Conservation (phyloP, 345 rosid genomes). For the Eucalyptus decipiens region DNA sequence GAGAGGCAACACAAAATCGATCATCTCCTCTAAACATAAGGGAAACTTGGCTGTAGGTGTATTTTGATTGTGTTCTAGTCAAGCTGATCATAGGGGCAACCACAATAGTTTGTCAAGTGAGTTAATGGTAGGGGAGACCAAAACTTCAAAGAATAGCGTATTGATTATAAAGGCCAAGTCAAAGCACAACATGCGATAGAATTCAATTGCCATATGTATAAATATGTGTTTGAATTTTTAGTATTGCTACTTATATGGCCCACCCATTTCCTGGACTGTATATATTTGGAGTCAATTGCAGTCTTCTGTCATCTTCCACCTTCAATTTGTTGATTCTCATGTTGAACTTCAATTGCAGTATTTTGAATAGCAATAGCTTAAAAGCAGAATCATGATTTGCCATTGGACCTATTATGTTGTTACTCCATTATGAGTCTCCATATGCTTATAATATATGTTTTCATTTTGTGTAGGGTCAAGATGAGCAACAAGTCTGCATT, state of each 20-base stretch:
- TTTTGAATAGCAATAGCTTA: no score
- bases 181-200: not conserved
- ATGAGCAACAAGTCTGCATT: no score
- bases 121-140: not conserved
- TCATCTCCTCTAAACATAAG: not conserved
- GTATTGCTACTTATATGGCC: not conserved
- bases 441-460: no score
- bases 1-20: not conserved
- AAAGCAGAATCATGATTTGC: no score
- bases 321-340: not conserved
- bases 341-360: not conserved
- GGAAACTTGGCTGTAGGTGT: not conserved
- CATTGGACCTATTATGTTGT: no score
- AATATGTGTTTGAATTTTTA: not conserved
- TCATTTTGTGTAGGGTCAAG: no score
- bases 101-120: not conserved
- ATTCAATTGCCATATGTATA: not conserved
- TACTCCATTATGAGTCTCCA: no score
- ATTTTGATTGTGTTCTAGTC: no score
- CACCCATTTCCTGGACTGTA: not conserved
- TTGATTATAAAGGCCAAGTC: not conserved
- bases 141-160: not conserved
- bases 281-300: not conserved
- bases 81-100: not conserved
- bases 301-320: not conserved